Evolutionary conservation across 495 filamentous ascomycete genomes (phyloP), one percentile per base, ranked within the genome.

Genomic region (Aspergillus asperescens): DNA sequence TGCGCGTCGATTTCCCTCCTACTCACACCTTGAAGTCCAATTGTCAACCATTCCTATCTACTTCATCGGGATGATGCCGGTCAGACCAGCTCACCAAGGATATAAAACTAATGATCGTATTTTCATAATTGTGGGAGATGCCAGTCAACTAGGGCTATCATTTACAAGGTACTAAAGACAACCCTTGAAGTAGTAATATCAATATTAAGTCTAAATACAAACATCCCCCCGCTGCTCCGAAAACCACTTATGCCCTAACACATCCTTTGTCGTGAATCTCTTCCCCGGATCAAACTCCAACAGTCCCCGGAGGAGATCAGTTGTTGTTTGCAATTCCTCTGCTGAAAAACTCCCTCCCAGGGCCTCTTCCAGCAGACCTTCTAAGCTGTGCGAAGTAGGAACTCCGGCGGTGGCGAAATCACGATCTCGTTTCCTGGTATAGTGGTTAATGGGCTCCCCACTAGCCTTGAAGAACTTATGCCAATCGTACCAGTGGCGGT

Each of bases 401-500:
- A 3, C 16, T 15, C 19, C 12, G 12, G 3, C 12, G 0, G 7
- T 5, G 18, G 35, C 28, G 10, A 12, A n/a, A 27, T 34, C 43
- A 3, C 43, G 20, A 9, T 22, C 39, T 25, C 27, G 28, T 19
- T 19, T 18, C 15, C 49, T 13, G 0, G 18, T 13, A 25, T 25
- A 44, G 13, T 35, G 29, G 1, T 43, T 44, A 5, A 35, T 44
- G 2, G 15, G 25, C 8, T 5, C 20, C 7, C 49, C 49, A 1
- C 0, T 19, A 3, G 38, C 0, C 4, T 4, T 28, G 15, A 52
- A 52, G 15, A 34, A 43, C 19, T 29, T 35, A 0, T 19, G 35
- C 49, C 49, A 52, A 9, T n/a, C 8, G 2, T 39, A 39, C 49
- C 49, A 52, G 39, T 52, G 49, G 3, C 10, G 9, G 9, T 52